Percentiles rank a stretch among this genome's conserved stretches.
Evolutionary conservation across 2,329 filamentous ascomycete genomes (phyloP).

Genomic region (Cordyceps militaris): DNA sequence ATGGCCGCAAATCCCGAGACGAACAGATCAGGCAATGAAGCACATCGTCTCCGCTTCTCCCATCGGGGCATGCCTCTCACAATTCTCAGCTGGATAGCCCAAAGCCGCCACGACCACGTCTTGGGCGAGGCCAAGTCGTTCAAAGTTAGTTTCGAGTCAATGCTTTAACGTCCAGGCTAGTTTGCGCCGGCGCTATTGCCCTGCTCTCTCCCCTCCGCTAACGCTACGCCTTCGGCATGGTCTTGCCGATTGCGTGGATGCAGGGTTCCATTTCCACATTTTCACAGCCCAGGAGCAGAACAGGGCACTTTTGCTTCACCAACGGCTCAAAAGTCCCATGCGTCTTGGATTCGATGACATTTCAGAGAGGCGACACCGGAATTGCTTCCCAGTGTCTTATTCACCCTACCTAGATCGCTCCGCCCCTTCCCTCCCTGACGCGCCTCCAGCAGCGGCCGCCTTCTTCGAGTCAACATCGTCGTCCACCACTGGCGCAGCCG

Average conservation of each 20-base stretch:
- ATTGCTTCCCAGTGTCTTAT: neutral
- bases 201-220: neutral
- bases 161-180: neutral
- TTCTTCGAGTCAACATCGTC: conserved; percentile 40
- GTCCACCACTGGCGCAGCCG: conserved; percentile 40
- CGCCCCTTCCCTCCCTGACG: neutral
- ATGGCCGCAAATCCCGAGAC: neutral
- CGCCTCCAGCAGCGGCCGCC: conserved; percentile 13
- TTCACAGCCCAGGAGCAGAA: neutral
- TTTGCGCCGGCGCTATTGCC: neutral
- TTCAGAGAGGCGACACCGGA: neutral
- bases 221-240: neutral
- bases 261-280: neutral
- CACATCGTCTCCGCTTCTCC: neutral
- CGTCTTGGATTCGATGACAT: neutral
- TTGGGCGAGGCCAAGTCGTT: too few species aligned
- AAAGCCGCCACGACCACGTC: too few species aligned
- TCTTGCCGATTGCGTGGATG: neutral
- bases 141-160: neutral
- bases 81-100: too few species aligned
- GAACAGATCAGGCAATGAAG: neutral
- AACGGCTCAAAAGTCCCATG: neutral
- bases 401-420: neutral
- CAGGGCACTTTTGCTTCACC: neutral
- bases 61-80: neutral